These are phyloP conservation scores for Quercus parvula DNA, from an alignment of 306 rosid genomes.

Conservation along the genomic window DNA sequence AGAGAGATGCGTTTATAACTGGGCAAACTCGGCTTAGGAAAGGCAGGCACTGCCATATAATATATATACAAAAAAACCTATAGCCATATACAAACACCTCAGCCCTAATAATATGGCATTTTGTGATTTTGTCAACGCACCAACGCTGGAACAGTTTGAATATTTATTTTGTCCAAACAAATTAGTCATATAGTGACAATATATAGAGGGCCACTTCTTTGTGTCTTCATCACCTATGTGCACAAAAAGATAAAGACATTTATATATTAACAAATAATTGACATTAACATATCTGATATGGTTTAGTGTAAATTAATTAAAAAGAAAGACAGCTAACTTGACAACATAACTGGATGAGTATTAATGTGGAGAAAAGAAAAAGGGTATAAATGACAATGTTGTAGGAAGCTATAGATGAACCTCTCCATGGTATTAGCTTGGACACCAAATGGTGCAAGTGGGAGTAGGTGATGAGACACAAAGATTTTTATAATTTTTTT, in stretches of 20 bases:
- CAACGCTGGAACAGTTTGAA: conserved; percentile 4
- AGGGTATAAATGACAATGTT: no score
- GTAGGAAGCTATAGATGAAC: no score
- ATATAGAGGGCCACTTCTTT: conserved; percentile 11
- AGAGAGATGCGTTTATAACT: not conserved
- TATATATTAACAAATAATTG: not conserved
- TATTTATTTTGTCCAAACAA: not conserved
- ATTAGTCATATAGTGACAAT: not conserved
- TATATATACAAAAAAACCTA: not conserved
- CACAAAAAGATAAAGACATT: not conserved
- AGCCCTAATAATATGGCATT: not conserved
- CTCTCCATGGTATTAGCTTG: no score
- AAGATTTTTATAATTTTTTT: no score
- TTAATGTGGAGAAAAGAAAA: no score
- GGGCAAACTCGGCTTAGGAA: not conserved
- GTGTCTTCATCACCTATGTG: not conserved
- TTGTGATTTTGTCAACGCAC: conserved; percentile 23
- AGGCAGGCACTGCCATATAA: not conserved
- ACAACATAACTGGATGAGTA: not conserved
- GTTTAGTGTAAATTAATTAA: not conserved
- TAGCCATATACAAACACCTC: not conserved
- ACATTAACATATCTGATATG: not conserved
- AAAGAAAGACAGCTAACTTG: not conserved
- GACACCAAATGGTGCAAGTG: no score
- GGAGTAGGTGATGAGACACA: no score